A percentile compares a stretch with the other conserved stretches of the same genome.
Evolutionary conservation across 2,329 filamentous ascomycete species (phyloP).

Genomic region (Dothistroma septosporum): DNA sequence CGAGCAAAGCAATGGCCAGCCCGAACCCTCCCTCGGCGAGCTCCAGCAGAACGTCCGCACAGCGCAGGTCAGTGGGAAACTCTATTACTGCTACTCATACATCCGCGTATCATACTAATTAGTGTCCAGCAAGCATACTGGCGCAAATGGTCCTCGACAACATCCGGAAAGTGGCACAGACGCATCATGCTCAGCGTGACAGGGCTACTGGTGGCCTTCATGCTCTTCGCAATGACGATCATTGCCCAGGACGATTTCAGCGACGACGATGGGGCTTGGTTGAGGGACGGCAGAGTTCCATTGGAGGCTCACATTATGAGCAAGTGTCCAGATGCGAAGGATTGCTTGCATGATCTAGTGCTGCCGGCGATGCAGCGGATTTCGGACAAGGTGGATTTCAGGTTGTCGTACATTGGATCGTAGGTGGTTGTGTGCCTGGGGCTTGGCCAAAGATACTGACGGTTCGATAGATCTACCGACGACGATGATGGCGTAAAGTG

Average conservation of each 20-base stretch:
- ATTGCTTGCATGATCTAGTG: slow-evolving; percentile 75
- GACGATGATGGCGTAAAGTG: slow-evolving; percentile 80
- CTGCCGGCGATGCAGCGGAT: slow-evolving; percentile 82
- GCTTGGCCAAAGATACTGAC: neutral
- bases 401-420: slow-evolving; percentile 73
- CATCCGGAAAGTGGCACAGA: slow-evolving; percentile 30
- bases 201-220: slow-evolving; percentile 26
- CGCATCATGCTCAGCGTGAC: slow-evolving; percentile 32
- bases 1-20: neutral
- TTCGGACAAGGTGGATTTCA: slow-evolving; percentile 83
- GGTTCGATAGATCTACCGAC: slow-evolving; percentile 52
- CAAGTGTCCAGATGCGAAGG: slow-evolving; percentile 88
- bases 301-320: slow-evolving; percentile 91
- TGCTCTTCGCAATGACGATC: slow-evolving; percentile 26
- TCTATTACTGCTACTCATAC: no score
- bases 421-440: slow-evolving; percentile 40
- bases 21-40: slow-evolving; percentile 27
- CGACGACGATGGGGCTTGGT: slow-evolving; percentile 25
- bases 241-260: slow-evolving; percentile 25
- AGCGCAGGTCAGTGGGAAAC: slow-evolving; percentile 19
- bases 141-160: slow-evolving; percentile 32
- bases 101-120: neutral
- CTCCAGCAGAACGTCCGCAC: slow-evolving; percentile 30
- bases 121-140: slow-evolving; percentile 29
- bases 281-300: slow-evolving; percentile 53